Evolutionary conservation across 2,329 filamentous ascomycete species (phyloP).

Genomic region (Bipolaris oryzae): DNA sequence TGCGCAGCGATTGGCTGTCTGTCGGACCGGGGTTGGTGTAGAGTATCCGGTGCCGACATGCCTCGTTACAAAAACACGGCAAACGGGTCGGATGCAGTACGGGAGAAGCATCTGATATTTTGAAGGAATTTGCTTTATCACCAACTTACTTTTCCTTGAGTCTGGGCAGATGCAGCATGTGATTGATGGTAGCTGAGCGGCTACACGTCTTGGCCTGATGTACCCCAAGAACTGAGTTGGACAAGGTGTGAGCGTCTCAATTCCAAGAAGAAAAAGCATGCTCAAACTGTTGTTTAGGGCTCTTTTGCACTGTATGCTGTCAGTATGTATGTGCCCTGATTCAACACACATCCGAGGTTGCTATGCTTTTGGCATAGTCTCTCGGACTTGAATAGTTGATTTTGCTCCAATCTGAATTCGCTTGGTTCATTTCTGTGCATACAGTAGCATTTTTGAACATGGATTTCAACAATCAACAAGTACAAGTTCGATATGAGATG

Average conservation of each 20-base stretch:
- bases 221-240: not conserved
- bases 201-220: not conserved
- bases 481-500: not conserved
- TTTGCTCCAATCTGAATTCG: not conserved
- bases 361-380: not conserved
- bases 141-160: not conserved
- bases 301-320: no score
- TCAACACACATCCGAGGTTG: not conserved
- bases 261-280: not conserved
- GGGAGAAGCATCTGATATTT: not conserved
- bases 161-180: not conserved
- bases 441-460: not conserved
- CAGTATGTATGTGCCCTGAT: not conserved
- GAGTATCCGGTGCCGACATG: not conserved
- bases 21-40: conserved; percentile 21
- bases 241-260: no score
- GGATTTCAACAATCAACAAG: not conserved
- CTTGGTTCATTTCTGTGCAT: no score
- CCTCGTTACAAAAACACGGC: not conserved
- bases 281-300: not conserved
- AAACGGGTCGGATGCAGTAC: not conserved
- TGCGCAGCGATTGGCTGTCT: conserved; percentile 13
- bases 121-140: not conserved
- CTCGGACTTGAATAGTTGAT: not conserved
- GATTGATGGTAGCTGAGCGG: not conserved